Base-by-base conservation (phyloP, 2,329 filamentous ascomycete genomes). In the Epichloe sibirici region DNA sequence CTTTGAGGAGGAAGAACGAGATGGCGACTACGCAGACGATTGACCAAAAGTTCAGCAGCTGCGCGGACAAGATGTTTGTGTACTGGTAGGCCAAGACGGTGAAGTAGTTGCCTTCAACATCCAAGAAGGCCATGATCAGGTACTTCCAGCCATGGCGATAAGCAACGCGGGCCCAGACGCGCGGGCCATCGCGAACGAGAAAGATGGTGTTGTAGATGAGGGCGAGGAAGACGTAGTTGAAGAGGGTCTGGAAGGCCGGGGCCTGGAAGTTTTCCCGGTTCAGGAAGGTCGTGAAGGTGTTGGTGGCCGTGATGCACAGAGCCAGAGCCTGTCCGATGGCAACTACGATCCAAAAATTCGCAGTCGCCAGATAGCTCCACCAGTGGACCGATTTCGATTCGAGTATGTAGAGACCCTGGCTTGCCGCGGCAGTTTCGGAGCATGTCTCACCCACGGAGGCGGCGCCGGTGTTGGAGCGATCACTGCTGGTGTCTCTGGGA, bases 21-120 rank as follows among this genome's bases (percentile, higher is more conserved):
- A 96, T 72, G 56, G 86, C 65, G 21, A 97, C 89, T 23, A 98
- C 93, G 57, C 91, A 83, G 49, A 95, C 88, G 59, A 98, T 97
- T 61, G 90, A 88, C 91, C 91, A 97, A 73, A 97, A 97, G 76
- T 96, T 96, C 72, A 98, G 89, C 50, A 98, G 79, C 75, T 97
- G 90, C 15, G 90, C 90, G 21, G 86, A 93, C 48, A 97, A 78
- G 61, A 96, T 85, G 63, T 90, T 96, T 51, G 91, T 95, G 74
- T 94, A 83, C 55, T 86, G 79, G 73, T 97, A 98, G 5, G 91
- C 93, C 48, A 96, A 78, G 49, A 98, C 91, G 62, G 90, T 90
- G 66, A 97, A 97, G 75, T 96, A 98, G 72, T 98, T 98, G 56
- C 93, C 93, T 71, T 96, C 81, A 48, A 97, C 91, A 65, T 98